Evolutionary conservation across 257 asterid species (phyloP).

Genomic region (Dorcoceras hygrometricum): DNA sequence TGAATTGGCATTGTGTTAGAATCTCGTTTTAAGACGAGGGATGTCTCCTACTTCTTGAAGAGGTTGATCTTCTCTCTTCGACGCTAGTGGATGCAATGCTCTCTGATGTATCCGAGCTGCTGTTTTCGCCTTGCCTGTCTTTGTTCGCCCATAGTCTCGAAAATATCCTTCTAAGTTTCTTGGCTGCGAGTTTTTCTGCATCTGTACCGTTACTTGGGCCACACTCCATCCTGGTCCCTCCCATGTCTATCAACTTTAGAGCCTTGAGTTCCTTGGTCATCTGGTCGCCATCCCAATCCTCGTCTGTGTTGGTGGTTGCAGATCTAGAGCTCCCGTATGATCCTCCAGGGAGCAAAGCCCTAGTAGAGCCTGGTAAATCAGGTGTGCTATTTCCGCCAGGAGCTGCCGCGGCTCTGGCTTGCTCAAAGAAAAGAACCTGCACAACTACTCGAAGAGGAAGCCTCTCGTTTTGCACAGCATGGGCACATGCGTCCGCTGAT

Average conservation of each 20-base stretch:
- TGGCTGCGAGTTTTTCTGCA: slow-evolving; percentile 39
- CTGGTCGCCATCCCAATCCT: slow-evolving; percentile 73
- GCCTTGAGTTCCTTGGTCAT: slow-evolving; percentile 66
- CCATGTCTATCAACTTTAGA: slow-evolving; percentile 36
- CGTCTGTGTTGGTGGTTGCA: slow-evolving; percentile 57
- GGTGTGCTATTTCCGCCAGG: slow-evolving; percentile 69
- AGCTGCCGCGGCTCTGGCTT: slow-evolving; percentile 59
- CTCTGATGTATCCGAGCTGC: slow-evolving; percentile 72
- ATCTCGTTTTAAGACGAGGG: background rate
- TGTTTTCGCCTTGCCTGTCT: slow-evolving; percentile 47
- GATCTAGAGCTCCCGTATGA: slow-evolving; percentile 65
- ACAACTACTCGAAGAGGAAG: slow-evolving; percentile 71
- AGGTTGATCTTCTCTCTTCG: background rate
- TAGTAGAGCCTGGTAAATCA: slow-evolving; percentile 58
- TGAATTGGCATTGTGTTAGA: background rate
- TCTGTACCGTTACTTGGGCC: slow-evolving; percentile 3
- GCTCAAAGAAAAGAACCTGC: slow-evolving; percentile 73
- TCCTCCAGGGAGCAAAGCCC: slow-evolving; percentile 40
- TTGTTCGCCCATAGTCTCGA: slow-evolving; percentile 60
- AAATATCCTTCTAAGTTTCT: slow-evolving; percentile 57
- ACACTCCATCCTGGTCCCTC: slow-evolving; percentile 21
- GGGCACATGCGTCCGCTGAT: slow-evolving; percentile 66
- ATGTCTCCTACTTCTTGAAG: background rate
- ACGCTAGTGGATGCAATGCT: slow-evolving; percentile 14
- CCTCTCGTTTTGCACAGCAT: slow-evolving; percentile 71